These are phyloP conservation scores for Barbatosphaeria neglecta DNA, from an alignment of 495 filamentous ascomycete genomes.

Conservation along the genomic window DNA sequence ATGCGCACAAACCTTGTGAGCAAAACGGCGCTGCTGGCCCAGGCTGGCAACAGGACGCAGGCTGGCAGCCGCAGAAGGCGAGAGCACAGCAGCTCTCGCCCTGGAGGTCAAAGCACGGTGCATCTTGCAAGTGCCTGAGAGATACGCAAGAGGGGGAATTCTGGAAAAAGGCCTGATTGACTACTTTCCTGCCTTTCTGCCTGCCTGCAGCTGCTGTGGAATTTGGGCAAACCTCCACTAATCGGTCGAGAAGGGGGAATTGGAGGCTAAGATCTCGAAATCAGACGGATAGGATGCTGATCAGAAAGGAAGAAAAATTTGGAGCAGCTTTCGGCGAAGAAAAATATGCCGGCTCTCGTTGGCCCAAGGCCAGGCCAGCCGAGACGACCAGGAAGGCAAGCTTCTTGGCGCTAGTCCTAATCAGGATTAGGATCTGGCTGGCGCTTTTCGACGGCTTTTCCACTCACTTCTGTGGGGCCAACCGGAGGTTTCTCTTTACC, in stretches of 20 bases:
- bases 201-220: not conserved
- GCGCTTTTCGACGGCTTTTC: not conserved
- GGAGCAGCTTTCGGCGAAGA: not conserved
- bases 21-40: slow-evolving; percentile 78
- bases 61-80: slow-evolving; percentile 40
- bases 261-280: not conserved
- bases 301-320: slow-evolving; percentile 3
- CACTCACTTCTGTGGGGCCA: slow-evolving; percentile 1
- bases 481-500: not conserved
- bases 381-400: not conserved
- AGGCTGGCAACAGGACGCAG: slow-evolving; percentile 41
- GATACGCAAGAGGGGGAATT: slow-evolving; percentile 4
- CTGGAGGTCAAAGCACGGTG: slow-evolving; percentile 37
- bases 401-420: not conserved
- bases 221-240: not conserved
- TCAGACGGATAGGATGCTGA: not conserved
- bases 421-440: not conserved
- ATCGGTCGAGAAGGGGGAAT: not conserved
- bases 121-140: slow-evolving; percentile 18
- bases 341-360: slow-evolving; percentile 1
- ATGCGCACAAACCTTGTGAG: slow-evolving; percentile 89
- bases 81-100: slow-evolving; percentile 57
- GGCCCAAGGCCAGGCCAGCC: not conserved
- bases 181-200: no score
- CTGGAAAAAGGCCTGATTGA: no score